Evolutionary conservation across 2,329 filamentous ascomycete species (phyloP), one percentile per base, ranked within the genome.

Genomic region (Colletotrichum sp.): DNA sequence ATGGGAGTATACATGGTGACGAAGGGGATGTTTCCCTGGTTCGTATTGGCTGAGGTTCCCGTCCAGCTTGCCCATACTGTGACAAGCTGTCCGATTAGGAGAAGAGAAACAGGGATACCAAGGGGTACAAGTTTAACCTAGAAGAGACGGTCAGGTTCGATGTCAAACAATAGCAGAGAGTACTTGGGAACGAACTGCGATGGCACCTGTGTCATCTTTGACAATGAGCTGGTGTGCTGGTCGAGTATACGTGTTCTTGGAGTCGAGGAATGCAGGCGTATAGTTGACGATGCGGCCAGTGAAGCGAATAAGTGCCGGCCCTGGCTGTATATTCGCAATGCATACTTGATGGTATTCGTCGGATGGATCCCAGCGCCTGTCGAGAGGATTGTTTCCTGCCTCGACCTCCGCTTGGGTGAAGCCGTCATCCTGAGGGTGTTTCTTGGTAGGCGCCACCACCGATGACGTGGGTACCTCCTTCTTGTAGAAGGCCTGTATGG

Each of bases 1-100:
- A 93, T 86, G n/a, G 88, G 89, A 0, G 89, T 88, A 68, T 88
- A 88, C 24, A 89, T 81, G 3, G 87, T 85, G 68, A 89, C 90
- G 55, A 82, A 84, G 0, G 84, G 83, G 16, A 85, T 82, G 6
- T 78, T 78, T 0, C 79, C 77, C 2, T 80, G 78, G 16, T 79
- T 78, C 28, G 79, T 76, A 32, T 84, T 82, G n/a, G 87, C 85
- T 18, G 85, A 83, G 52, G 87, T 84, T n/a, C 87, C 87, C 60
- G 92, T 84, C 76, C 91, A 91, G 9, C 87, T 87, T 2, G 90
- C 88, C 89, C 89, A 93, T 10, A 92, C 81, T 0, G 88, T 89
- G 18, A 92, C 83, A 2, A 92, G 85, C 48, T 88, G 87, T 4
- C 91, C 91, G 4, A 93, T 82, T 9, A 68, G 26, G 16, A 78